Conservation (phyloP, 768 basidiomycete genomes). For the Suillus subaureus region DNA sequence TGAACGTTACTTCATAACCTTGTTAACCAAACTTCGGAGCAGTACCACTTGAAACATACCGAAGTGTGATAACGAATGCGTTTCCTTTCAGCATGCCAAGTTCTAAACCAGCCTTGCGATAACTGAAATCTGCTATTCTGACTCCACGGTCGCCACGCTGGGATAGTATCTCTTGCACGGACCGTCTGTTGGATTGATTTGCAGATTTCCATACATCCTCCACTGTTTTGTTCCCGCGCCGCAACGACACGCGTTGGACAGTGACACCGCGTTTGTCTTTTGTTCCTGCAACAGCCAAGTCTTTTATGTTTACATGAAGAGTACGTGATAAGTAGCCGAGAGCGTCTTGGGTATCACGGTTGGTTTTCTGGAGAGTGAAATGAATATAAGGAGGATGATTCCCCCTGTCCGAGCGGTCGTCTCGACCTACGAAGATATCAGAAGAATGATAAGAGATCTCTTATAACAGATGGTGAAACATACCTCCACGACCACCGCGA, state of each 20-base stretch:
- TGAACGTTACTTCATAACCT: constrained; percentile 64
- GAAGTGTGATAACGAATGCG: constrained; percentile 89
- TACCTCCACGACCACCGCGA: constrained; percentile 37
- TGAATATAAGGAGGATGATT: constrained; percentile 88
- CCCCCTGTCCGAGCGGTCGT: constrained; percentile 55
- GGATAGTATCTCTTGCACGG: constrained; percentile 56
- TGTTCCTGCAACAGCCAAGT: constrained; percentile 90
- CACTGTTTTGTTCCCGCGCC: constrained; percentile 73
- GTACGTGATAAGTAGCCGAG: constrained; percentile 77
- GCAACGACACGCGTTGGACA: constrained; percentile 85
- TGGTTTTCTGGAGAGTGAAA: constrained; percentile 96
- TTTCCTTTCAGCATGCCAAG: constrained; percentile 98
- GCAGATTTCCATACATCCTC: constrained; percentile 84
- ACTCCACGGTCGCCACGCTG: constrained; percentile 89
- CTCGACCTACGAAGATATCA: constrained; percentile 24
- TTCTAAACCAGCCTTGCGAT: constrained; percentile 80
- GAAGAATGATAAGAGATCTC: neutral
- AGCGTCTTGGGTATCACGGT: constrained; percentile 96
- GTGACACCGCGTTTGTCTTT: constrained; percentile 99
- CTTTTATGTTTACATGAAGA: constrained; percentile 76
- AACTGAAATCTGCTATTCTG: constrained; percentile 85
- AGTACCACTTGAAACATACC: constrained; percentile 48
- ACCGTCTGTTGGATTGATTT: constrained; percentile 67
- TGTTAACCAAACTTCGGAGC: constrained; percentile 32
- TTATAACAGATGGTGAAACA: neutral